Base-by-base conservation (phyloP, 2,329 filamentous ascomycete genomes). In the Fusarium sp. region DNA sequence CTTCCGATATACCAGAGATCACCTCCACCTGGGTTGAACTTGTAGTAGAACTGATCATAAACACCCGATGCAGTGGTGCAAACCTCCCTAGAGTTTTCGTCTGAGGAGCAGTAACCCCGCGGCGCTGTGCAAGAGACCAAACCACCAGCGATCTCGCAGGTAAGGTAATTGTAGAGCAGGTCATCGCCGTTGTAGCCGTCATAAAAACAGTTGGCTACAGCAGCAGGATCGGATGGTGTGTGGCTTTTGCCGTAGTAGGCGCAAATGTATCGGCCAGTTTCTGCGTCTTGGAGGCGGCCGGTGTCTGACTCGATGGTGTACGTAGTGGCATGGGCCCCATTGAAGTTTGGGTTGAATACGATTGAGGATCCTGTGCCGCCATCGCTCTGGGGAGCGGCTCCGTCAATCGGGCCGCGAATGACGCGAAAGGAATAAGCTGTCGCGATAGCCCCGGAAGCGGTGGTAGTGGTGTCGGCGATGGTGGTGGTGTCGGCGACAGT, bases 181-280 rank as follows among this genome's bases (percentile, higher is more conserved):
- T 53, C 11, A 4, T 40, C 10, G 1, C 30, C 32, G 6, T n/a
- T 20, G 2, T 24, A n/a, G 2, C 8, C 15, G 4, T 5, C 9
- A 8, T 22, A 54, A 2, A 2, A 14, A 8, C 2, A 9, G 4
- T 29, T 29, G 27, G 27, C 6, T 11, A 59, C 3, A 4, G 14
- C 0, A 8, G 18, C 4, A 1, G 38, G 20, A 4, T 6, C 12
- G 6, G 9, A 11, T 18, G 18, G 10, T 6, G 4, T 8, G 3
- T n/a, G 16, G 10, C 18, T 1, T 2, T 8, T 3, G 2, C 14
- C 20, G 12, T 59, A 59, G 29, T 29, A 53, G 4, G 56, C 38
- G 18, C 56, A 59, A 6, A 29, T 3, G 12, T 9, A 15, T 10
- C 4, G 8, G 2, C 47, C 47, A 6, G 25, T 34, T 6, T 10